Conservation (phyloP, 139 green algal genomes). For the Chlamydomonas sp. region DNA sequence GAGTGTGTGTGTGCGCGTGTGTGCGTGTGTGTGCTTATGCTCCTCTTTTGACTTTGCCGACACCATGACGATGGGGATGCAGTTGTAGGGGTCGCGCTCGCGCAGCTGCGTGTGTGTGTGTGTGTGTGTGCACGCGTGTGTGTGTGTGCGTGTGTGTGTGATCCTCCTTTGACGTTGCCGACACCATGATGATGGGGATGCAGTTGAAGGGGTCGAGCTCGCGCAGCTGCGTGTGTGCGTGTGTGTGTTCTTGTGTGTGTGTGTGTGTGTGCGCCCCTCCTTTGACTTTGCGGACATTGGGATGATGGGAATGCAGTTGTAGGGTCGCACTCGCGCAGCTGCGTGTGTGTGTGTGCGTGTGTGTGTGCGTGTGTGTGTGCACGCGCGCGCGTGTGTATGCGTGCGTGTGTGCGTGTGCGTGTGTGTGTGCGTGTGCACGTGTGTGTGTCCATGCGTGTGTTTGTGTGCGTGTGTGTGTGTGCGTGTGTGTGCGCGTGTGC, state of each 20-base stretch:
- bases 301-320: conserved; percentile 54
- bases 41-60: no score
- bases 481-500: no score
- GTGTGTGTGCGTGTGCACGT: conserved; percentile 8
- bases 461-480: no score
- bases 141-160: no score
- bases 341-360: not conserved
- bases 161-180: conserved; percentile 52
- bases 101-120: no score
- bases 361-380: not conserved
- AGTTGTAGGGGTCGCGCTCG: no score
- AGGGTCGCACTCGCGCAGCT: not conserved
- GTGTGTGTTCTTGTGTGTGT: no score
- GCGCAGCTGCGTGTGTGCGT: no score
- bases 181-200: conserved; percentile 66
- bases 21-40: no score
- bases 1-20: no score
- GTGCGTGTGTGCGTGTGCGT: not conserved
- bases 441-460: no score
- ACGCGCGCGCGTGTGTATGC: not conserved
- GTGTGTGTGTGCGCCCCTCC: conserved; percentile 60
- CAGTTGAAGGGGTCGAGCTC: conserved; percentile 42
- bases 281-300: conserved; percentile 49
- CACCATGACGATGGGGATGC: conserved; percentile 50
- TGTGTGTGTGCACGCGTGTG: no score